Evolutionary conservation across 257 asterid genomes (phyloP), one percentile per base, ranked within the genome.

Genomic region (Echites panduratus): DNA sequence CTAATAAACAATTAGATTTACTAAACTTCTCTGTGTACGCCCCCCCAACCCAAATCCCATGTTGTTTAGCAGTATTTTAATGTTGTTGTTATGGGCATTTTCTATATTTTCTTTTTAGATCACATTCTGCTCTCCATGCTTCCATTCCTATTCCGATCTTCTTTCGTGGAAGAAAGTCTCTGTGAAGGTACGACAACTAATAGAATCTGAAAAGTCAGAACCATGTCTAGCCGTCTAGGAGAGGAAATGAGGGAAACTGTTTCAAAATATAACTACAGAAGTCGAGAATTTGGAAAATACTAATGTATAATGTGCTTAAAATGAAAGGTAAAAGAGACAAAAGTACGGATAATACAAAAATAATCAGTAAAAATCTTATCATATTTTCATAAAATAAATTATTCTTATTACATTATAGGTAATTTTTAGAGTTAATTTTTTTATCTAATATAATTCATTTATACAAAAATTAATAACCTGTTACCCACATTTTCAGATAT

Each of bases 101-200:
- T 66, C 65, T 50, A 65, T 57, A 58, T 32, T 3, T 32, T 32
- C 38, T 32, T 79, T 82, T 76, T 77, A n/a, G 88, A 52, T 78
- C 84, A 79, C 83, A 79, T 85, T 85, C 90, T 81, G 43, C 62
- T 76, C 73, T 70, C 81, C 72, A 67, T 74, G 79, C 81, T 81
- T 85, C 89, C 68, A 81, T 85, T 90, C 84, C 76, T 45, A 70
- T 76, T 75, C 64, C 61, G 66, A 52, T 67, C 40, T 59, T 71
- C 69, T 82, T 83, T 63, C 71, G 38, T 32, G 38, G 38, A 32
- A 3, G 75, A 47, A 82, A 79, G 71, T 22, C 75, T 49, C 68
- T 73, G 73, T 20, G 76, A 64, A 83, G 73, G 68, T 54, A 71
- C 74, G 81, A 80, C 83, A 86, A 80, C 83, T 43, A 32, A 45